Evolutionary conservation across 345 rosid species (phyloP), one percentile per base, ranked within the genome.

Genomic region (Aethionema arabicum): DNA sequence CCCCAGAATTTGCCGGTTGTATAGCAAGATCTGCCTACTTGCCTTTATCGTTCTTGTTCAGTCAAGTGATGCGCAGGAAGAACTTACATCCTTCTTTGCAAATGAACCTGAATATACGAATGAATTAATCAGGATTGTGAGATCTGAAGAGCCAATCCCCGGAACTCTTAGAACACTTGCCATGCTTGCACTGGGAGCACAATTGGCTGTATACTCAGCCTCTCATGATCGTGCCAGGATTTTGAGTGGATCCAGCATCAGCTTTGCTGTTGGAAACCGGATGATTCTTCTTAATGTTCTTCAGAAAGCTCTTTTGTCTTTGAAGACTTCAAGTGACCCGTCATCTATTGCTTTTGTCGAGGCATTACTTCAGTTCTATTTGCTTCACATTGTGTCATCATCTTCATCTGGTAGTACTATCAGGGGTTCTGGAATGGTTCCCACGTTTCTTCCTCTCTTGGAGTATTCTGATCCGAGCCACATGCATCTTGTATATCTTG

Each of bases 41-140:
- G 89, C 98, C 6, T 92, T 92, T 78, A 79, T 84, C 74, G 96
- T 89, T 58, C 88, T 92, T 73, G 91, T 92, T 76, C 96, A 92
- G 72, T 92, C 95, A 38, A 78, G 82, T 80, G 98, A 92, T 79
- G 95, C 96, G 36, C 81, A 84, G 65, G 98, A 89, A 16, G 98
- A 89, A 61, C 74, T 92, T 55, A 77, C 91, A 5, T 81, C 98
- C 48, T 92, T 89, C 64, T 92, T 92, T 62, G 93, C 89, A 9
- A 89, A 92, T 79, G 98, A 92, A 70, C 98, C 96, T 2, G 98
- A 89, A 68, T 87, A 92, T 74, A 92, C 98, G 62, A 89, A 87
- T 75, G 98, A 92, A 75, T 72, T 91, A 53, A 86, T 86, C 56
- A 86, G 93, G 78, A 91, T 91, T 42, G 98, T 91, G 67, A 81